A percentile compares a stretch with the other conserved stretches of the same genome.
phyloP scores from a whole-genome alignment of 371 early-diverging fungal species.

The Phascolomyces articulosus region DNA sequence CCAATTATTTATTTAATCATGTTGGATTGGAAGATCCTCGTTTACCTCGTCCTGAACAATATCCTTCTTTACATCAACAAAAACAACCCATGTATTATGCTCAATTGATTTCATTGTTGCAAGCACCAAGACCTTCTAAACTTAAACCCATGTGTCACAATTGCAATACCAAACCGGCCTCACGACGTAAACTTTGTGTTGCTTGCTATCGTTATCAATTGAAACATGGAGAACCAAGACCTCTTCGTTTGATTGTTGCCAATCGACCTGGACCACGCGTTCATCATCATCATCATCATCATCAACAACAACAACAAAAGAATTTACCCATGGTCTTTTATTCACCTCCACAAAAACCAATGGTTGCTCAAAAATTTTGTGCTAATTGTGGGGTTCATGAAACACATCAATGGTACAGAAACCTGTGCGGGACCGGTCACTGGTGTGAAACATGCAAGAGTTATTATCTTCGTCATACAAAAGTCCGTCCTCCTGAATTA shows the following conservation, averaged over 20 bases:
- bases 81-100: conserved; percentile 23
- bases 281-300: background rate
- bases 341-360: conserved; percentile 4
- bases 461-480: conserved; percentile 43
- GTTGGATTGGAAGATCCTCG: conserved; percentile 25
- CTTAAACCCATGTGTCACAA: conserved; percentile 41
- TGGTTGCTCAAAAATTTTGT: conserved; percentile 27
- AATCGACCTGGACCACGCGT: conserved; percentile 11
- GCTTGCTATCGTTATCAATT: conserved; percentile 52
- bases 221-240: conserved; percentile 39
- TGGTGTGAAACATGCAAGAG: conserved; percentile 56
- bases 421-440: conserved; percentile 41
- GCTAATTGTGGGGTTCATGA: conserved; percentile 45
- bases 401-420: conserved; percentile 56
- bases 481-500: conserved; percentile 38
- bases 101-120: conserved; percentile 25
- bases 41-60: conserved; percentile 20
- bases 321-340: background rate
- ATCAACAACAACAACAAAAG: conserved; percentile 5
- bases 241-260: conserved; percentile 39
- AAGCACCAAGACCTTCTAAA: conserved; percentile 37
- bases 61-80: background rate
- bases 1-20: conserved; percentile 39
- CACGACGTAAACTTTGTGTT: conserved; percentile 42
- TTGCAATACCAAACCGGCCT: conserved; percentile 44